Conservation (phyloP, 2,329 filamentous ascomycete species). For the Lasiodiplodia citricola region DNA sequence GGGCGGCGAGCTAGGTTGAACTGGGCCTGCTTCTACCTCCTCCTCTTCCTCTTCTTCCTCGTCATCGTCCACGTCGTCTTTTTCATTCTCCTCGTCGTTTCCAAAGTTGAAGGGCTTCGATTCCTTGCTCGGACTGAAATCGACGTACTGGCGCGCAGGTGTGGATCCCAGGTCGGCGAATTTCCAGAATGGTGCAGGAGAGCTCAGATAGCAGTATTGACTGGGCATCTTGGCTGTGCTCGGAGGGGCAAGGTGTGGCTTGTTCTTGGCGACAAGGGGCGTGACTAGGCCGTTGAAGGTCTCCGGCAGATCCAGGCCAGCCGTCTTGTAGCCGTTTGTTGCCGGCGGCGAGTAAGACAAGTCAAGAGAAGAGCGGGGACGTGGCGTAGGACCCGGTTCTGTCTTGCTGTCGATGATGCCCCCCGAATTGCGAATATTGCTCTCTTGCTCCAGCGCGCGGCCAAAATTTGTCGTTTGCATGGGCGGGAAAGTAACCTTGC, state of each 20-base stretch:
- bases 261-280: constrained; percentile 73
- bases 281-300: constrained; percentile 56
- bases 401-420: constrained; percentile 14
- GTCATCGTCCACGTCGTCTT: constrained; percentile 36
- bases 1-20: constrained; percentile 44
- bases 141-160: constrained; percentile 57
- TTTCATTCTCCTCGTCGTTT: constrained; percentile 36
- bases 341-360: constrained; percentile 22
- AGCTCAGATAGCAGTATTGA: constrained; percentile 84
- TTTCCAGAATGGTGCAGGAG: constrained; percentile 87
- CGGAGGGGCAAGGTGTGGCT: constrained; percentile 76
- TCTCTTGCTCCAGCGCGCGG: constrained; percentile 12
- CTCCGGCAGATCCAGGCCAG: constrained; percentile 22
- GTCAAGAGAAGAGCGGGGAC: constrained; percentile 15
- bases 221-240: constrained; percentile 82
- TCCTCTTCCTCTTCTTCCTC: constrained; percentile 36
- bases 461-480: constrained; percentile 17
- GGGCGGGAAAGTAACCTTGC: constrained; percentile 36
- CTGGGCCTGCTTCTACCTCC: constrained; percentile 32
- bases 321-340: constrained; percentile 23
- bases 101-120: constrained; percentile 29
- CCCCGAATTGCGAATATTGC: constrained; percentile 7
- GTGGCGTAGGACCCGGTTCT: constrained; percentile 21
- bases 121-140: constrained; percentile 44
- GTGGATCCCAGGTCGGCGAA: constrained; percentile 79